These are phyloP conservation scores for Endoconidiophora polonica DNA, from an alignment of 2,329 filamentous ascomycete genomes.

Conservation along the genomic window DNA sequence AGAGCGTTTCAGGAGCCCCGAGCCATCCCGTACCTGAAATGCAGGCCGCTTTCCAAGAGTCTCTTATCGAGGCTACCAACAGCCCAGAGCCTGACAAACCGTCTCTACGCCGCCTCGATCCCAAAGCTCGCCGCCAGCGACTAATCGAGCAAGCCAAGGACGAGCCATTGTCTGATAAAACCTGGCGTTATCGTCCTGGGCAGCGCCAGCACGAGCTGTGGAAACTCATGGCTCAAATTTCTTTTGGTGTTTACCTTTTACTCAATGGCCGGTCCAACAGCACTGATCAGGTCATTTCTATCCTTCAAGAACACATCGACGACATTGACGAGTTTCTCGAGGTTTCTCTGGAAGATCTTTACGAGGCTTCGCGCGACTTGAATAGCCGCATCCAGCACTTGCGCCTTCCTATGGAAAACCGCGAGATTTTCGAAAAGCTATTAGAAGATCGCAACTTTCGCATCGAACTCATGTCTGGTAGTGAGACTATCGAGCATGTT, in stretches of 20 bases:
- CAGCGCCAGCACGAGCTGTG: slow-evolving; percentile 74
- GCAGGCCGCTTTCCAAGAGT: slow-evolving; percentile 72
- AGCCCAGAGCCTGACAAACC: slow-evolving; percentile 25
- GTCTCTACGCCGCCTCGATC: slow-evolving; percentile 36
- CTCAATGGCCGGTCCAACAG: slow-evolving; percentile 77
- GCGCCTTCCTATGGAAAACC: slow-evolving; percentile 67
- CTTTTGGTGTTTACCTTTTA: slow-evolving; percentile 81
- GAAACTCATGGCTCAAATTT: slow-evolving; percentile 83
- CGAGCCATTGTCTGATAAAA: slow-evolving; percentile 52
- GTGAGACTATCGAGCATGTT: slow-evolving; percentile 82
- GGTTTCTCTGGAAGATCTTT: slow-evolving; percentile 68
- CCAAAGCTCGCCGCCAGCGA: slow-evolving; percentile 44
- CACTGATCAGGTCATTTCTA: slow-evolving; percentile 71
- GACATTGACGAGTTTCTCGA: slow-evolving; percentile 87
- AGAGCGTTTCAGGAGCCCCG: slow-evolving; percentile 18
- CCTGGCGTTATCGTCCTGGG: slow-evolving; percentile 60
- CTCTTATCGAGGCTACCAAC: slow-evolving; percentile 42
- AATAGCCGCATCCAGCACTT: slow-evolving; percentile 64
- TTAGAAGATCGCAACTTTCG: slow-evolving; percentile 72
- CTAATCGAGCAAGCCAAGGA: slow-evolving; percentile 52
- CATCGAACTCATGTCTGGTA: slow-evolving; percentile 65
- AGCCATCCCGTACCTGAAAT: slow-evolving; percentile 57
- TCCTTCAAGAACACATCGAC: slow-evolving; percentile 81
- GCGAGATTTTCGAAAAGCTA: slow-evolving; percentile 71
- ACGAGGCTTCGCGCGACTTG: slow-evolving; percentile 62